Evolutionary conservation across 228 moss, liverwort and hornwort species (phyloP).

Genomic region (Sphagnum magellanicum): DNA sequence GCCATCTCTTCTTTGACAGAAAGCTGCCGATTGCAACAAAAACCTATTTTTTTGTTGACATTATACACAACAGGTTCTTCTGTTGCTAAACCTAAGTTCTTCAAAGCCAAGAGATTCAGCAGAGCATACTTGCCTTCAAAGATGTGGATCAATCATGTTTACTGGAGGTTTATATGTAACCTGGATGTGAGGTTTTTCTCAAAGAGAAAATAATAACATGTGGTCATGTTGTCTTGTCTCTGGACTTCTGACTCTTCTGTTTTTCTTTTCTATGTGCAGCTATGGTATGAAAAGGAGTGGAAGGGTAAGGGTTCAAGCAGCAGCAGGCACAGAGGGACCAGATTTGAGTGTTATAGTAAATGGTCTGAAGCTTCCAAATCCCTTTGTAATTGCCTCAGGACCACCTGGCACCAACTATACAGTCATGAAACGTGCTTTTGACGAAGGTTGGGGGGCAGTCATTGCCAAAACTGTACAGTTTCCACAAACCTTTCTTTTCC

Average conservation of each 20-base stretch:
- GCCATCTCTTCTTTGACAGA: neutral
- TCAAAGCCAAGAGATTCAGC: too few species aligned
- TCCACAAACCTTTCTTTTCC: neutral
- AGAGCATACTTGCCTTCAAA: too few species aligned
- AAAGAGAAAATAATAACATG: neutral
- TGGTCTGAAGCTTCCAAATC: slow-evolving; percentile 74
- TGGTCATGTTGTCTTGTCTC: neutral
- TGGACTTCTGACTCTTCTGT: neutral
- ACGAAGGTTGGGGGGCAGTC: slow-evolving; percentile 98
- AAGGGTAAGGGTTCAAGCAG: slow-evolving; percentile 31
- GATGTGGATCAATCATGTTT: neutral
- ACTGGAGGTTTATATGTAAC: too few species aligned
- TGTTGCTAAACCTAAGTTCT: too few species aligned
- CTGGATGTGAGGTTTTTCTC: neutral
- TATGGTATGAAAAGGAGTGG: slow-evolving; percentile 3
- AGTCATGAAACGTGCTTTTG: slow-evolving; percentile 97
- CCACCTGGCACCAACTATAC: slow-evolving; percentile 97
- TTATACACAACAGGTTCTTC: too few species aligned
- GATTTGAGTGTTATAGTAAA: slow-evolving; percentile 92
- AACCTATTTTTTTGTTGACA: neutral
- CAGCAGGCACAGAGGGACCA: slow-evolving; percentile 21
- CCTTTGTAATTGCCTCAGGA: slow-evolving; percentile 93
- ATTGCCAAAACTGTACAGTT: slow-evolving; percentile 89
- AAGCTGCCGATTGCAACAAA: neutral
- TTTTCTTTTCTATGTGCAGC: slow-evolving; percentile 3